Percentiles rank a stretch among this genome's conserved stretches.
phyloP scores from a whole-genome alignment of 2,329 filamentous ascomycete species.

The Fusarium piperis region DNA sequence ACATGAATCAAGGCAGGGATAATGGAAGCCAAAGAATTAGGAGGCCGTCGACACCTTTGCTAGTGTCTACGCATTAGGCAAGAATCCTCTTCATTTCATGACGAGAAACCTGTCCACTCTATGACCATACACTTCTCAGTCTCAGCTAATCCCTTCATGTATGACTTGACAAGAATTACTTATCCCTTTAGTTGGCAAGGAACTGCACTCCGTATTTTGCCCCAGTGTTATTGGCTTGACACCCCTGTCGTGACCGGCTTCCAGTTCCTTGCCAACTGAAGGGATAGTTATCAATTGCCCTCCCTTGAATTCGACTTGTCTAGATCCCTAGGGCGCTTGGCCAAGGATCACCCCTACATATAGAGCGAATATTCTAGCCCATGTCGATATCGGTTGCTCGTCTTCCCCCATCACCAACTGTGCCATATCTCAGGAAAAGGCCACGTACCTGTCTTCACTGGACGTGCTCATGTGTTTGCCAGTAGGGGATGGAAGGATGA shows the following conservation, averaged over 20 bases:
- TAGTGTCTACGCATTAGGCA: neutral
- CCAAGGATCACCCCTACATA: neutral
- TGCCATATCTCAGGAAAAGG: neutral
- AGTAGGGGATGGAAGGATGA: neutral
- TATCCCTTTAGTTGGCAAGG: no score
- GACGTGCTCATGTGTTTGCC: neutral
- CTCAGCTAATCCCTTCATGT: neutral
- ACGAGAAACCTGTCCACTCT: neutral
- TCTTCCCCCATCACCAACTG: neutral
- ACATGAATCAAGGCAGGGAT: neutral
- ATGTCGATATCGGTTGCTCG: neutral
- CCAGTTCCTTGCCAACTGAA: no score
- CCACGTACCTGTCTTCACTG: neutral
- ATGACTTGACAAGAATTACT: neutral
- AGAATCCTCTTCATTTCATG: neutral
- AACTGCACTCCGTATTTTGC: no score
- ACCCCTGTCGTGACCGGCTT: no score
- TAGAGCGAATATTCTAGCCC: neutral
- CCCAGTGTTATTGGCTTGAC: no score
- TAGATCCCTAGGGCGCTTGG: neutral
- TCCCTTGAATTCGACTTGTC: neutral
- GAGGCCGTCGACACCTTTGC: neutral
- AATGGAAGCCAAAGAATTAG: neutral
- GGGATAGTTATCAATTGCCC: neutral
- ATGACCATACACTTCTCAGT: neutral